Conservation (phyloP, 169 alveolate genomes). For the Eimeria acervulina region DNA sequence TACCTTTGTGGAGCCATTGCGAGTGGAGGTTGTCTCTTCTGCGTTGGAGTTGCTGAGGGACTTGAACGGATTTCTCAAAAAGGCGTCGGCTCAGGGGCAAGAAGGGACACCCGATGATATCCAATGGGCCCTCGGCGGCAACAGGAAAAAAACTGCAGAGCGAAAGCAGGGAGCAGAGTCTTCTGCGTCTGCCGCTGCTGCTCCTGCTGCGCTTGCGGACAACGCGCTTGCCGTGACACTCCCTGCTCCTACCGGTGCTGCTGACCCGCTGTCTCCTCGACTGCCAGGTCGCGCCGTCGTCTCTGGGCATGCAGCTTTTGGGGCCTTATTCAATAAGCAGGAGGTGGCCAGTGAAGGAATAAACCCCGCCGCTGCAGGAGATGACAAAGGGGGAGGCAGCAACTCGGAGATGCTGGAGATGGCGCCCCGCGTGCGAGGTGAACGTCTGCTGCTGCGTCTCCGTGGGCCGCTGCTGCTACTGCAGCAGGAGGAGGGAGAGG, state of each 20-base stretch:
- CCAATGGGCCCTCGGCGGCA: slow-evolving; percentile 10
- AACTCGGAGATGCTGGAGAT: slow-evolving; percentile 1
- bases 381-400: not conserved
- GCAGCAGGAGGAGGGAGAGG: slow-evolving; percentile 20
- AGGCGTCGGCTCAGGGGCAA: slow-evolving; percentile 8
- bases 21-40: slow-evolving; percentile 42
- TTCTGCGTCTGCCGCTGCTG: not conserved
- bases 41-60: slow-evolving; percentile 22
- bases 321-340: not conserved
- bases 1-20: slow-evolving; percentile 40
- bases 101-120: not conserved
- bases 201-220: not conserved
- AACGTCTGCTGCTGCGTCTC: slow-evolving; percentile 50
- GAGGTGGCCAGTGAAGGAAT: not conserved
- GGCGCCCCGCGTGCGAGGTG: slow-evolving; percentile 57
- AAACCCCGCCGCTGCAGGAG: not conserved
- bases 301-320: not conserved
- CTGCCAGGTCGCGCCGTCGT: not conserved
- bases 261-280: not conserved
- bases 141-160: not conserved
- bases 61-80: slow-evolving; percentile 11
- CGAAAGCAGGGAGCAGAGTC: not conserved
- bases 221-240: not conserved
- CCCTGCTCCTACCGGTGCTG: not conserved
- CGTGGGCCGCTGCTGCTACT: not conserved